These are phyloP conservation scores for Periconia digitata DNA, from an alignment of 2,329 filamentous ascomycete genomes.

Conservation along the genomic window DNA sequence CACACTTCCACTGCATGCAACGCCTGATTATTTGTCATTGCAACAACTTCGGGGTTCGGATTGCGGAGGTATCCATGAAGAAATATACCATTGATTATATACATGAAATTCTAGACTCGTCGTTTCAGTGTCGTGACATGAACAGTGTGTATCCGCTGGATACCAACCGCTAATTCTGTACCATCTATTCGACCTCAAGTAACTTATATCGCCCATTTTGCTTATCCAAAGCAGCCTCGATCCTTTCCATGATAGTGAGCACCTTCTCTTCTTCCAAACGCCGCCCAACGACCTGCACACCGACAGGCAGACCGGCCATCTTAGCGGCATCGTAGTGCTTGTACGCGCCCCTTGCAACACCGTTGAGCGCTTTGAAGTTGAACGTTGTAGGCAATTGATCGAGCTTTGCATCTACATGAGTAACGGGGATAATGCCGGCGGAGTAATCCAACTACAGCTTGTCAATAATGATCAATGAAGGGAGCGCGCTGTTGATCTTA, in stretches of 20 bases:
- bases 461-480: conserved; percentile 6
- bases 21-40: no score
- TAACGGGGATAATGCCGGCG: conserved; percentile 79
- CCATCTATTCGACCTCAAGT: conserved; percentile 47
- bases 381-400: conserved; percentile 67
- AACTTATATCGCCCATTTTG: conserved; percentile 54
- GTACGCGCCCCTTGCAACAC: conserved; percentile 79
- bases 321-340: conserved; percentile 78
- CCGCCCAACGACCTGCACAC: conserved; percentile 78
- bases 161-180: neutral
- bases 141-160: neutral
- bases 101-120: neutral
- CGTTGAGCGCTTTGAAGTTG: conserved; percentile 68
- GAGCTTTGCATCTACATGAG: conserved; percentile 71
- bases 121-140: neutral
- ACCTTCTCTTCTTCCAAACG: conserved; percentile 88
- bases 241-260: conserved; percentile 73
- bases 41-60: no score
- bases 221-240: conserved; percentile 72
- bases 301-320: conserved; percentile 88
- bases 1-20: no score
- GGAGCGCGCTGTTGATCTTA: conserved; percentile 46
- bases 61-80: no score
- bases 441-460: conserved; percentile 74
- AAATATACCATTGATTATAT: no score